Conservation (phyloP, 192 early-diverging fungal species). For the Coemansia biformis region DNA sequence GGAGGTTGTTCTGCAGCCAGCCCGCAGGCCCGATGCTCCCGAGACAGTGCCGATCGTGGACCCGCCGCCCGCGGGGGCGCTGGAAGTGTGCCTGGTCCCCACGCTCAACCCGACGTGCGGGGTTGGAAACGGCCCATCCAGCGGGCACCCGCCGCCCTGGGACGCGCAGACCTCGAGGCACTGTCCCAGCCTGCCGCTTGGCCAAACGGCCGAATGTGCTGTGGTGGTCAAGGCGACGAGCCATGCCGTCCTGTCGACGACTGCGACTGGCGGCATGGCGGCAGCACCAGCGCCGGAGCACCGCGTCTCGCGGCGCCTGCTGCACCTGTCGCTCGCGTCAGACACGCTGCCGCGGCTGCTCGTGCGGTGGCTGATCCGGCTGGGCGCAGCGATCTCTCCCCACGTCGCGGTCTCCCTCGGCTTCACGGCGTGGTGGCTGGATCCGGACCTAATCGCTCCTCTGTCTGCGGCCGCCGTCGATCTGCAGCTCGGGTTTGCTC, state of each 20-base stretch:
- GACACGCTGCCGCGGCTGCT: constrained; percentile 26
- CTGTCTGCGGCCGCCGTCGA: constrained; percentile 27
- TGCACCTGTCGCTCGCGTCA: constrained; percentile 16
- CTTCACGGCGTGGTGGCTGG: constrained; percentile 30
- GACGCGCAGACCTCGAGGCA: too few relatives aligned
- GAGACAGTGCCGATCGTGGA: background rate
- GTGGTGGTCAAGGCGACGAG: too few relatives aligned
- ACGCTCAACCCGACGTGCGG: too few relatives aligned
- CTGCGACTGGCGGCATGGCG: too few relatives aligned
- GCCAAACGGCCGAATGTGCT: too few relatives aligned
- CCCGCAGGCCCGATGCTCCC: background rate
- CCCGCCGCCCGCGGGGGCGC: background rate
- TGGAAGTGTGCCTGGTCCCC: too few relatives aligned
- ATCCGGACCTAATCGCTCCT: constrained; percentile 40
- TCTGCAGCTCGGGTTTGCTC: constrained; percentile 28
- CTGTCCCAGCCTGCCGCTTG: too few relatives aligned
- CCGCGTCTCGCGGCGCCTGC: constrained; percentile 23
- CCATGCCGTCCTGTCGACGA: too few relatives aligned
- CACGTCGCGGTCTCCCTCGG: constrained; percentile 17
- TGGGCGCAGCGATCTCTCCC: constrained; percentile 10
- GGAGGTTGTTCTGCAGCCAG: constrained; percentile 15
- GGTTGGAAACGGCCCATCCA: too few relatives aligned
- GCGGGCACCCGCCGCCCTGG: too few relatives aligned
- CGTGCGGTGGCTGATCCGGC: constrained; percentile 13
- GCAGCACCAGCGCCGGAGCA: background rate